A percentile compares a stretch with the other conserved stretches of the same genome.
These are phyloP conservation scores for Candida xiaguanensis DNA, from an alignment of 805 yeast species.

Conservation along the genomic window DNA sequence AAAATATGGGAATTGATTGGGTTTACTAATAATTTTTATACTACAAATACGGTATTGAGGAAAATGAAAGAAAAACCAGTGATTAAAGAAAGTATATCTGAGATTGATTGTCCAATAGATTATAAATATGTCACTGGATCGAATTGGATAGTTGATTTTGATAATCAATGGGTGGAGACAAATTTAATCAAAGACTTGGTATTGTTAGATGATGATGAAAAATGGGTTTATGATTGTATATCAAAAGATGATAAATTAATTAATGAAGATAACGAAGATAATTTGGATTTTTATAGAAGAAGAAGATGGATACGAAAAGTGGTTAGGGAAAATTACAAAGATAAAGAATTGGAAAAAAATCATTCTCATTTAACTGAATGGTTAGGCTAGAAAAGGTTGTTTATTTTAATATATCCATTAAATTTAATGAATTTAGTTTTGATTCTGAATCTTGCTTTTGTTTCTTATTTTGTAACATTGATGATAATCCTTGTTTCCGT, in stretches of 20 bases:
- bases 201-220: conserved; percentile 65
- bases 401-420: conserved; percentile 48
- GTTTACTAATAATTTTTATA: conserved; percentile 51
- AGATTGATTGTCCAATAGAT: conserved; percentile 53
- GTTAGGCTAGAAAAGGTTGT: conserved; percentile 1
- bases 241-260: conserved; percentile 14
- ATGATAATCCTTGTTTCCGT: conserved; percentile 38
- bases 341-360: conserved; percentile 2
- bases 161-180: conserved; percentile 55
- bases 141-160: conserved; percentile 66
- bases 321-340: conserved; percentile 8
- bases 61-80: neutral
- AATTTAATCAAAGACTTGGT: conserved; percentile 50
- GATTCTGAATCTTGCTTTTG: conserved; percentile 23
- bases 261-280: conserved; percentile 24
- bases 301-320: conserved; percentile 61
- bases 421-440: conserved; percentile 34
- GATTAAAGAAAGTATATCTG: conserved; percentile 20
- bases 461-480: conserved; percentile 40
- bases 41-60: conserved; percentile 33
- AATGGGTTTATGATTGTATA: conserved; percentile 79
- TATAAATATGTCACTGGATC: conserved; percentile 48
- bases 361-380: conserved; percentile 6
- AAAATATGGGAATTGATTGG: conserved; percentile 66
- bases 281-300: conserved; percentile 39